Percentiles rank a stretch among this genome's conserved stretches.
Conservation (phyloP, 2,329 filamentous ascomycete genomes). For the Geosmithia putterillii region DNA sequence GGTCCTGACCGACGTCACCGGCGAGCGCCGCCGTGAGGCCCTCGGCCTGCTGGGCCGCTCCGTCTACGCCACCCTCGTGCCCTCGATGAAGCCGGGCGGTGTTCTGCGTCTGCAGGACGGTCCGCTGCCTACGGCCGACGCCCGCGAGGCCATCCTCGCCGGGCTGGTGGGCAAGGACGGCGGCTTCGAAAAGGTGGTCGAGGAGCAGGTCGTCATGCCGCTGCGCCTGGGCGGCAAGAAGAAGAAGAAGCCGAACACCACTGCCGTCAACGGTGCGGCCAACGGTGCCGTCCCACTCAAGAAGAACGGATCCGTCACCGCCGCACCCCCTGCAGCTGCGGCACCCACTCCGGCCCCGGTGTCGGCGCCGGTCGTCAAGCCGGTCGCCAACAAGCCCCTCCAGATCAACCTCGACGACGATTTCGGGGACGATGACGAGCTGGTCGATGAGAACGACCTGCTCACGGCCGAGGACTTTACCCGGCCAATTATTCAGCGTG, state of each 20-base stretch:
- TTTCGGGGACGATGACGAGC: constrained; percentile 55
- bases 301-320: neutral
- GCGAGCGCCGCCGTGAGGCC: constrained; percentile 48
- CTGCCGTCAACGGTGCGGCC: too few relatives aligned
- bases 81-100: constrained; percentile 57
- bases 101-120: constrained; percentile 59
- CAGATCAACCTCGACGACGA: constrained; percentile 40
- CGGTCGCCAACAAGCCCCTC: constrained; percentile 32
- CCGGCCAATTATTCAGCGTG: constrained; percentile 69
- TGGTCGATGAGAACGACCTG: constrained; percentile 84
- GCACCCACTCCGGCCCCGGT: neutral
- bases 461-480: constrained; percentile 76
- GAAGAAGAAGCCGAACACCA: constrained; percentile 20
- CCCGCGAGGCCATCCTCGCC: constrained; percentile 72
- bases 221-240: constrained; percentile 27
- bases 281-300: neutral
- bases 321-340: neutral
- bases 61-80: constrained; percentile 57
- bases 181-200: constrained; percentile 64
- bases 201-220: constrained; percentile 43
- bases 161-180: constrained; percentile 55
- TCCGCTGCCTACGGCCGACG: constrained; percentile 34
- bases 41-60: constrained; percentile 51
- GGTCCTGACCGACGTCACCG: constrained; percentile 68
- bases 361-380: too few relatives aligned